Evolutionary conservation across 108 stramenopile species (phyloP).

Genomic region (Stephanodiscus minutulus): DNA sequence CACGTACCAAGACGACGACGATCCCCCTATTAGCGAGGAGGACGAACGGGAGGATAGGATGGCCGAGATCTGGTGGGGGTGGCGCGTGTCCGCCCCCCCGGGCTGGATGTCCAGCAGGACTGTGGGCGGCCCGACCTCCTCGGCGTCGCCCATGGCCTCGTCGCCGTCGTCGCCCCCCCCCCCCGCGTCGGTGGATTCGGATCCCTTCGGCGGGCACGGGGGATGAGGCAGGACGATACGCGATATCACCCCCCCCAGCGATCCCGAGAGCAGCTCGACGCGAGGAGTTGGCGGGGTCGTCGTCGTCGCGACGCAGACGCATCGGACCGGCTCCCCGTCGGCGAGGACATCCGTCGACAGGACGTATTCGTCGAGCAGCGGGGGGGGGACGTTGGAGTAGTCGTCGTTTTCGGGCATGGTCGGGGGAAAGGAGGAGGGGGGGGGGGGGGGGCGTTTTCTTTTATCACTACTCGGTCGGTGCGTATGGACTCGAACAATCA

Average conservation of each 20-base stretch:
- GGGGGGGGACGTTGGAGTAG: background rate
- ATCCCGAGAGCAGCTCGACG: constrained; percentile 37
- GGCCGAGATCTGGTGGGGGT: constrained; percentile 56
- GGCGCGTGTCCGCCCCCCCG: constrained; percentile 34
- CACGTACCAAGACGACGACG: background rate
- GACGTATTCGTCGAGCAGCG: constrained; percentile 32
- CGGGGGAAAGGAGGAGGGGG: background rate
- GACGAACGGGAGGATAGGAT: constrained; percentile 40
- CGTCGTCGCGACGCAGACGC: constrained; percentile 20
- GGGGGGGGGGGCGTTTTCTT: too few relatives aligned
- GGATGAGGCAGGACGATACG: constrained; percentile 22
- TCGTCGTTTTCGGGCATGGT: background rate
- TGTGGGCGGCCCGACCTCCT: background rate
- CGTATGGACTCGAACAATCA: too few relatives aligned
- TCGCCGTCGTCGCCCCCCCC: too few relatives aligned
- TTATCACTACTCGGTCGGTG: too few relatives aligned
- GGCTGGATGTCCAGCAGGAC: constrained; percentile 46
- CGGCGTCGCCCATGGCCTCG: background rate
- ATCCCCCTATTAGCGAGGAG: too few relatives aligned
- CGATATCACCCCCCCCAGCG: constrained; percentile 43
- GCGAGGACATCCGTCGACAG: constrained; percentile 45
- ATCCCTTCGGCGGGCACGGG: background rate
- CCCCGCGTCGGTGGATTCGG: too few relatives aligned
- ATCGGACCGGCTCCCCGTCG: constrained; percentile 51
- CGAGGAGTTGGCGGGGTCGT: too few relatives aligned